Base-by-base conservation (phyloP, 345 rosid genomes). In the Eutrema japonicum region DNA sequence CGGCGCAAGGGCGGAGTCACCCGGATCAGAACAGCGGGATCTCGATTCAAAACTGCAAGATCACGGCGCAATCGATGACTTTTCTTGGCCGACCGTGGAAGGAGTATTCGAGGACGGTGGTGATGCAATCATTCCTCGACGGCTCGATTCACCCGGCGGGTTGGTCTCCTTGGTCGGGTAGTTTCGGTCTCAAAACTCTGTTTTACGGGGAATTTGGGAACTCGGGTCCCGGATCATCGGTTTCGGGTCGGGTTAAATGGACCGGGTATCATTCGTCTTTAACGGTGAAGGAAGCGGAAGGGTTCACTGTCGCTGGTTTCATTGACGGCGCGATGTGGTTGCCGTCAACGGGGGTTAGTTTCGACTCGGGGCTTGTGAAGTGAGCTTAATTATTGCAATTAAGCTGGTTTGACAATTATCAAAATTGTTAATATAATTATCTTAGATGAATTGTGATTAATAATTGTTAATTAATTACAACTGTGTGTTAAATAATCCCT, bases 21-120 rank as follows among this genome's bases (percentile, higher is more conserved):
- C 85, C 86, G 6, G 41, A 62, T 50, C 92, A 87, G 52, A 84
- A 79, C 87, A 84, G 83, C 0, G 96, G 92, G 8, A 84, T 87
- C 58, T 72, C 85, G 14, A 80, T 89, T 52, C 88, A 85, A 37
- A 83, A 82, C 7, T 87, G 82, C 0, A 80, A 61, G 50, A 82
- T 89, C 51, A 77, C 83, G 53, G 90, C 86, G 35, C 48, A 79
- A 10, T 53, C 81, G 13, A 27, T 67, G 58, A 85, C 89, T 0
- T 89, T 71, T 66, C 86, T 89, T 0, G 96, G 96, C 2, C 80
- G 92, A 52, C 92, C 96, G 5, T 89, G 92, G 96, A 75, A 77
- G 68, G 35, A 69, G 41, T 89, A 87, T 63, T 85, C 96, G 2
- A 80, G 92, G 64, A 85, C 90, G 26, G 88, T 89, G 45, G 82